phyloP scores from a whole-genome alignment of 2,329 filamentous ascomycete genomes.

The Chaetoscypha palmicola region DNA sequence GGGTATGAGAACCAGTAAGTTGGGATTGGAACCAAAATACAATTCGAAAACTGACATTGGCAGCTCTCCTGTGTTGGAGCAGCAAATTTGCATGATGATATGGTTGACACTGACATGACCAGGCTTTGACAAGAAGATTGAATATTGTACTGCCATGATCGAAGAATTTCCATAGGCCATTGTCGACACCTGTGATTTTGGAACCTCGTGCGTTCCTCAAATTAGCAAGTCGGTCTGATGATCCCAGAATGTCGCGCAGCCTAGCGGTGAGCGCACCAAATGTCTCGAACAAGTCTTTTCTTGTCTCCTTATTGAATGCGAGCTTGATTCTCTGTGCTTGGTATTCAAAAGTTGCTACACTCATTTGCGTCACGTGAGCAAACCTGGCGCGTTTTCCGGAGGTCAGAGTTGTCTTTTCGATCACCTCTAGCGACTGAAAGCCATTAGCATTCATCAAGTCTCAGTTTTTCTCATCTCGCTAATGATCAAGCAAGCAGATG shows the following conservation, averaged over 20 bases:
- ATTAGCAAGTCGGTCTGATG: constrained; percentile 10
- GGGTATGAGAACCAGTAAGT: background rate
- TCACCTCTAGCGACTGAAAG: too few relatives aligned
- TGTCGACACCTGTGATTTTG: background rate
- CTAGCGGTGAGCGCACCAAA: constrained; percentile 9
- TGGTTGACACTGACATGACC: constrained; percentile 13
- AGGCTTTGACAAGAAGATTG: constrained; percentile 10
- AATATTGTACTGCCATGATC: constrained; percentile 11
- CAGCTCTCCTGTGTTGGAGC: constrained; percentile 7
- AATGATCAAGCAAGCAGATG: background rate
- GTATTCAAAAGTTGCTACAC: background rate
- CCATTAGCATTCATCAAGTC: too few relatives aligned
- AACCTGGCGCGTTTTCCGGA: too few relatives aligned
- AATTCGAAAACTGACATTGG: constrained; percentile 10
- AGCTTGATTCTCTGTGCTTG: constrained; percentile 9
- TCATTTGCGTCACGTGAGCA: too few relatives aligned
- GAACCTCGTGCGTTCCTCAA: constrained; percentile 5
- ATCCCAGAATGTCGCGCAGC: constrained; percentile 10
- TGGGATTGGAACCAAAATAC: constrained; percentile 13
- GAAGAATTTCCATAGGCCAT: constrained; percentile 13
- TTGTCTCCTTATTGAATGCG: constrained; percentile 10
- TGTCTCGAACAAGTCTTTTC: constrained; percentile 12
- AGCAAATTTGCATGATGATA: constrained; percentile 15
- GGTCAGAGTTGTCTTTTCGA: too few relatives aligned
- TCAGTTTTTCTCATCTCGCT: background rate